Evolutionary conservation across 2,329 filamentous ascomycete genomes (phyloP).

Genomic region (Daldinia sp.): DNA sequence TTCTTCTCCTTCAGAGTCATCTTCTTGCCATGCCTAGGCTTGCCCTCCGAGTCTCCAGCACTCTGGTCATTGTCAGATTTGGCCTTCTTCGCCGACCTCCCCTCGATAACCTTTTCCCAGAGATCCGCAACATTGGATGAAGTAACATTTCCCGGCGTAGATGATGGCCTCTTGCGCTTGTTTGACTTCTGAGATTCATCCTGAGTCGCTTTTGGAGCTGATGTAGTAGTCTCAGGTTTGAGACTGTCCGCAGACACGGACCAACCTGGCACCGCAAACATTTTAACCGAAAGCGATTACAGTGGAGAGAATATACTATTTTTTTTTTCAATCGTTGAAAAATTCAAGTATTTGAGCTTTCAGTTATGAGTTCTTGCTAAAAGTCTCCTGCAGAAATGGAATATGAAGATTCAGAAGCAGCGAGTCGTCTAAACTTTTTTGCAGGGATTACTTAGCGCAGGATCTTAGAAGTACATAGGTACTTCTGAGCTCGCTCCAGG

Average conservation of each 20-base stretch:
- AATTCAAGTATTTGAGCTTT: conserved; percentile 17
- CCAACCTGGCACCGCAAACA: conserved; percentile 98
- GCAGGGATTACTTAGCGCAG: conserved; percentile 31
- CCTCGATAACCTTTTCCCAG: conserved; percentile 84
- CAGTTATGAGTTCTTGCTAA: conserved; percentile 12
- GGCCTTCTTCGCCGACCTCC: conserved; percentile 59
- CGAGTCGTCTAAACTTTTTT: conserved; percentile 40
- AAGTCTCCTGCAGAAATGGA: conserved; percentile 13
- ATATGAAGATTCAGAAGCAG: background rate
- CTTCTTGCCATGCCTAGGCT: conserved; percentile 37
- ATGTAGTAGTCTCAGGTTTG: conserved; percentile 72
- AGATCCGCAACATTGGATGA: conserved; percentile 79
- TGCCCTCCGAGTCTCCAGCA: conserved; percentile 28
- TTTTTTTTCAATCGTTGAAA: background rate
- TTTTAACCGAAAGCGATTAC: conserved; percentile 52
- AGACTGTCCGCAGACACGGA: conserved; percentile 79
- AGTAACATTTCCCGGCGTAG: conserved; percentile 64
- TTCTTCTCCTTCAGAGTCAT: conserved; percentile 49
- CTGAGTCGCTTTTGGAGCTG: conserved; percentile 50
- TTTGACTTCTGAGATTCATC: conserved; percentile 53
- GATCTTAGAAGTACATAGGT: conserved; percentile 8
- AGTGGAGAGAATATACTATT: background rate
- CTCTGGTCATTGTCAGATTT: conserved; percentile 43
- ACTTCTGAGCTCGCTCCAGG: background rate
- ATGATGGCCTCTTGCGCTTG: conserved; percentile 67